Conservation (phyloP, 1,284 basidiomycete genomes). For the Ustilago cynodontis region DNA sequence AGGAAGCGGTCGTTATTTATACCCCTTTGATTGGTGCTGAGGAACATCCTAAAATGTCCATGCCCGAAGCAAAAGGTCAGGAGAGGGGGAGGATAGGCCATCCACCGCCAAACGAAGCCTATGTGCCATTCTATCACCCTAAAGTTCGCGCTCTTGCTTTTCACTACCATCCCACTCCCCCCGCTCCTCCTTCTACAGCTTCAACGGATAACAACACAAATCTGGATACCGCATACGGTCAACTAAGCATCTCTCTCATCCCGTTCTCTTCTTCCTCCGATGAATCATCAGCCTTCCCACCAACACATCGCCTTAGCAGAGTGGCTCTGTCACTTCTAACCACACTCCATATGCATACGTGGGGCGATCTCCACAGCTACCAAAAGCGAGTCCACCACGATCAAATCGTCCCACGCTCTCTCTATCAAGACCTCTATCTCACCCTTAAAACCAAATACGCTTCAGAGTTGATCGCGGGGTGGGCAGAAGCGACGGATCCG, state of each 20-base stretch:
- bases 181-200: not conserved
- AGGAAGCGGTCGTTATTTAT: conserved; percentile 45
- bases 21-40: conserved; percentile 32
- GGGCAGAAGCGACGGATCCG: conserved; percentile 84
- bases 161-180: conserved; percentile 30
- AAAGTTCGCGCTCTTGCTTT: conserved; percentile 63
- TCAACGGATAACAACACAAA: not conserved
- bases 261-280: conserved; percentile 34
- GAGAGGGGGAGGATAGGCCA: not conserved
- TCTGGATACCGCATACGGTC: conserved; percentile 17
- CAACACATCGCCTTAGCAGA: conserved; percentile 78
- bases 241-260: conserved; percentile 75
- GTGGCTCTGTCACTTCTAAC: conserved; percentile 85
- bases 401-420: conserved; percentile 79
- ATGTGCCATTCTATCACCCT: conserved; percentile 67
- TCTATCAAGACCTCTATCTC: conserved; percentile 90
- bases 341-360: conserved; percentile 84
- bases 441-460: conserved; percentile 84
- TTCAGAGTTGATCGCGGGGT: conserved; percentile 70
- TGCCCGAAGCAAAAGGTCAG: not conserved
- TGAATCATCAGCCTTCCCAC: conserved; percentile 6
- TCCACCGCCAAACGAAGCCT: conserved; percentile 15
- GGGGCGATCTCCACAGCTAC: conserved; percentile 83
- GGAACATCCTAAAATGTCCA: conserved; percentile 24
- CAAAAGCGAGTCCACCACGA: conserved; percentile 89